Base-by-base conservation (phyloP, 345 rosid species). In the Psidium guajava region DNA sequence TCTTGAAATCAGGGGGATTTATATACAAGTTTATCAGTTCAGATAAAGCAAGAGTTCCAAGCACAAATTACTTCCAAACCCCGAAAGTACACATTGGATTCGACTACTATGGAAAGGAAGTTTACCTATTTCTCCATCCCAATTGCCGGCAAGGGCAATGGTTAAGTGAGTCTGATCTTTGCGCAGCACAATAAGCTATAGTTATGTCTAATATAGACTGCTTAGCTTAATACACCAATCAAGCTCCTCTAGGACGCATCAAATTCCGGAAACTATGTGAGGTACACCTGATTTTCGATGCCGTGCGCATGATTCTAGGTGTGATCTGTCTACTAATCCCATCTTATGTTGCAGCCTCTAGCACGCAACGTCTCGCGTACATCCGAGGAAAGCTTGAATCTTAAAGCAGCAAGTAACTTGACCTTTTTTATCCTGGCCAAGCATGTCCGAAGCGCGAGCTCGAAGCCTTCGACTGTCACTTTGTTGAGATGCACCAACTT, bases 311-410 rank as follows among this genome's bases (percentile, higher is more conserved):
- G 80, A 69, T 64, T 64, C 75, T 16, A 32, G 83, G 55, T 50
- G 83, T 3, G 44, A 52, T 61, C 54, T 2, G 42, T 55, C 47
- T 75, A 4, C 82, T 82, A 86, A 85, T 94, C 96, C 99, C 99
- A 95, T 89, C 98, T 91, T 52, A 97, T 92, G 81, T 83, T 92
- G 93, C 98, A 94, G 85, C 98, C 98, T 87, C 93, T 92, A 55
- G 95, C 86, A 47, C 88, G 93, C 85, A 97, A 89, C 56, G 86
- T 89, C 91, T 93, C 95, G 1, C 93, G 91, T 84, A 95, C 86
- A 75, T 97, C 95, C 3, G 92, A 90, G 51, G 99, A 95, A 81
- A 97, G 96, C 83, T 88, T 82, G 92, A 91, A 93, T 83, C 94
- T 91, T 51, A 95, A 90, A 81, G 93, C 84, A 84, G 93, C 93